Evolutionary conservation across 371 early-diverging fungal species (phyloP).

Genomic region (Quaeritorhiza haematococci): DNA sequence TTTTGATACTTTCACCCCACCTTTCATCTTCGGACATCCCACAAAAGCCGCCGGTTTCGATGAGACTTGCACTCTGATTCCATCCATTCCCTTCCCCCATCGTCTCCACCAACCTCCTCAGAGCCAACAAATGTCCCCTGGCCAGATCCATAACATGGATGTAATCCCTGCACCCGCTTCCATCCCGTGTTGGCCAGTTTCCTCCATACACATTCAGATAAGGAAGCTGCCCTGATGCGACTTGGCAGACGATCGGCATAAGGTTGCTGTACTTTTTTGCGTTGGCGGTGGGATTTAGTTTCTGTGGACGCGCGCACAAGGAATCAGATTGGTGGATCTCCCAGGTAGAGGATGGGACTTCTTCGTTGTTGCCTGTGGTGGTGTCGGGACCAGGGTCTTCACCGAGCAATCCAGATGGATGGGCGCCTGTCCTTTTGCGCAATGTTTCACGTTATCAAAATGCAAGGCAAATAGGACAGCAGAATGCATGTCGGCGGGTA

Average conservation of each 20-base stretch:
- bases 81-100: constrained; percentile 28
- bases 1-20: not conserved
- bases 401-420: constrained; percentile 79
- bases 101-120: constrained; percentile 53
- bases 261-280: no score
- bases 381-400: no score
- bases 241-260: constrained; percentile 82
- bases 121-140: constrained; percentile 74
- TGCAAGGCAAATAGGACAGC: no score
- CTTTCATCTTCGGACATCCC: constrained; percentile 17
- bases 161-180: constrained; percentile 83
- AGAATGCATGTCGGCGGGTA: no score
- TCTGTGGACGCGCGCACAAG: no score
- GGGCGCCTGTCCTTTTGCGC: no score
- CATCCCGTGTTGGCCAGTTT: constrained; percentile 84
- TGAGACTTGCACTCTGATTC: constrained; percentile 35
- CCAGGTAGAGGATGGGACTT: no score
- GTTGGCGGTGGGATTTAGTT: constrained; percentile 73
- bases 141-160: constrained; percentile 87
- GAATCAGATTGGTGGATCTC: no score
- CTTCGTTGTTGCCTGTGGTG: no score
- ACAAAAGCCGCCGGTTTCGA: constrained; percentile 25
- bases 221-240: constrained; percentile 69
- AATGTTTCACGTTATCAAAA: no score
- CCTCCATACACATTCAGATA: constrained; percentile 73